Base-by-base conservation (phyloP, 2,329 filamentous ascomycete genomes). In the Alternaria novae-zelandiae region DNA sequence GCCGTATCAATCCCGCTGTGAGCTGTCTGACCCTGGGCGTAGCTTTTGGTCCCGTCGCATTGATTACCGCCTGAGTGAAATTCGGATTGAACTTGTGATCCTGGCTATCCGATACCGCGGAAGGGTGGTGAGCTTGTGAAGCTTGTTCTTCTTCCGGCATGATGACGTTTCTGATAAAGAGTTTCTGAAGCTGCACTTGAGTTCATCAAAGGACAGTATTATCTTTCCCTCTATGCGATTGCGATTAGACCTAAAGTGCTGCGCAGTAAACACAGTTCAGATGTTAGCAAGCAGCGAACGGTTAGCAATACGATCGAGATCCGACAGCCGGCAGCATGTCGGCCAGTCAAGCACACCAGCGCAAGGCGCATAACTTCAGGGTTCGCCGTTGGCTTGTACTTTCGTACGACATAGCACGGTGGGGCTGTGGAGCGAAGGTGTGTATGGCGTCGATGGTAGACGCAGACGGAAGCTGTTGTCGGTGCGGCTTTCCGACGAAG, bases 61-160 rank as follows among this genome's bases (percentile, higher is more conserved):
- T 86, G 76, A 94, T 85, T 79, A 93, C 90, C 78, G 89, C 86
- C 71, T 89, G 81, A 57, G 92, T 95, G 82, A 94, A 94, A 80
- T 86, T 86, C 69, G 91, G 91, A 79, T 95, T 91, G 83, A 91
- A 93, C 66, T 82, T 81, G 71, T 77, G 74, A 20, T 63, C 41
- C 56, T 71, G 69, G 65, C 51, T 54, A 46, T 64, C 59, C 9
- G 61, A 47, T 26, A 70, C 67, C 8, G 67, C 59, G 23, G 66
- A 57, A 21, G 65, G 44, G 50, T 57, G 46, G 21, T 51, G 45
- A 23, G 25, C 30, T 45, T 43, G 55, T 5, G 55, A 50, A n/a
- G 25, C 41, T 23, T 28, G 57, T 21, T 21, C 9, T 50, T 43
- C 26, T 54, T 36, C 44, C 10, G 25, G 43, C 60, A 63, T 63